A percentile compares a stretch with the other conserved stretches of the same genome.
Evolutionary conservation across 2,329 filamentous ascomycete species (phyloP).

Genomic region (Fonsecaea multimorphosa): DNA sequence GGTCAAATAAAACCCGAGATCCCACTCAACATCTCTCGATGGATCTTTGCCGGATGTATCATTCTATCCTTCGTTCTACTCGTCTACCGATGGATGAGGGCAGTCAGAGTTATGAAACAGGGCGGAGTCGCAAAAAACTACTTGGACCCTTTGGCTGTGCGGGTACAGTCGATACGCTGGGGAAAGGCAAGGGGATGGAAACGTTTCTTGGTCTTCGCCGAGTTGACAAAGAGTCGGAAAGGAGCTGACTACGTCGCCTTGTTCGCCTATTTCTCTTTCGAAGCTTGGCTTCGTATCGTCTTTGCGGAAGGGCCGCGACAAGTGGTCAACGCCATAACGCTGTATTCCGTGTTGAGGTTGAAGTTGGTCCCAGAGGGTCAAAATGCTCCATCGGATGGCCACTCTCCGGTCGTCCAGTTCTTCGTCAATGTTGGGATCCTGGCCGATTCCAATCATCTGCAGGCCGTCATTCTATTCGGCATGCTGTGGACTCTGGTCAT

Average conservation of each 20-base stretch:
- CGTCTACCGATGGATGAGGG: constrained; percentile 77
- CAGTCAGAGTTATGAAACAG: constrained; percentile 78
- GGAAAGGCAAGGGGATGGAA: constrained; percentile 79
- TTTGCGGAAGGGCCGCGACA: constrained; percentile 92
- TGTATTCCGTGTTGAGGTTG: constrained; percentile 80
- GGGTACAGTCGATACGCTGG: constrained; percentile 80
- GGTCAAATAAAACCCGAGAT: constrained; percentile 81
- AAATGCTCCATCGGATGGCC: constrained; percentile 61
- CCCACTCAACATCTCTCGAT: constrained; percentile 79
- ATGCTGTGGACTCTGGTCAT: constrained; percentile 93
- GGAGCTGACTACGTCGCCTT: constrained; percentile 88
- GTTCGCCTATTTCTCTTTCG: constrained; percentile 85
- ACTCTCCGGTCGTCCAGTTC: constrained; percentile 73
- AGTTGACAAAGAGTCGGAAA: constrained; percentile 88
- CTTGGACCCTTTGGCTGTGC: constrained; percentile 82
- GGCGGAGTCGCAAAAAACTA: constrained; percentile 91
- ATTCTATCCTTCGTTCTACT: constrained; percentile 87
- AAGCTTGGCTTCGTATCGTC: constrained; percentile 85
- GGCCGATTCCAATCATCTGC: constrained; percentile 73
- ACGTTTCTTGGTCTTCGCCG: constrained; percentile 89
- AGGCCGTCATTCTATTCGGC: constrained; percentile 81
- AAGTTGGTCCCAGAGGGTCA: constrained; percentile 70
- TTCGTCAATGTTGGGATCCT: constrained; percentile 80
- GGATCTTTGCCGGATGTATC: constrained; percentile 94
- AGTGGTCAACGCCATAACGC: constrained; percentile 84